phyloP scores from a whole-genome alignment of 2,329 filamentous ascomycete genomes.

The Claviceps sp. region DNA sequence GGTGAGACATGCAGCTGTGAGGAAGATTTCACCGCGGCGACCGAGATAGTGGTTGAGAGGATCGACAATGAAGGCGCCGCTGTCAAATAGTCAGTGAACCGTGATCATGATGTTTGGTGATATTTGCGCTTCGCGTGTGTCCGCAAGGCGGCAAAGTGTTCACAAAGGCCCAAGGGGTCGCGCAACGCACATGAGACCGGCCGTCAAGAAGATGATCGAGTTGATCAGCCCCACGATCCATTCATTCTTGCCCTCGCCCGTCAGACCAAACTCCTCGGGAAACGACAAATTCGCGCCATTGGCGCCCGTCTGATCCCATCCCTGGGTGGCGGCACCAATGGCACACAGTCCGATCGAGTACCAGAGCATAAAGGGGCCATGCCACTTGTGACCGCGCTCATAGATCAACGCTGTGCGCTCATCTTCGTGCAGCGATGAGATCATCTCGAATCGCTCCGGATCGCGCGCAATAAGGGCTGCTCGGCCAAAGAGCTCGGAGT shows the following conservation, averaged over 20 bases:
- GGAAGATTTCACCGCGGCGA: slow-evolving; percentile 51
- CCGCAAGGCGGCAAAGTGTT: neutral
- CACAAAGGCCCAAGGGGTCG: neutral
- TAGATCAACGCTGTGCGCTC: slow-evolving; percentile 20
- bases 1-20: slow-evolving; percentile 35
- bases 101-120: no score
- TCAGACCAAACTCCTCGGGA: slow-evolving; percentile 27
- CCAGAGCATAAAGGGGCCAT: slow-evolving; percentile 26
- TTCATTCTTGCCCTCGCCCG: slow-evolving; percentile 27
- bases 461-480: slow-evolving; percentile 17
- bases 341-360: slow-evolving; percentile 37
- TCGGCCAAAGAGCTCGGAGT: slow-evolving; percentile 24
- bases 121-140: neutral
- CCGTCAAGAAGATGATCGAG: slow-evolving; percentile 20
- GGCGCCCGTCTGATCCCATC: slow-evolving; percentile 49
- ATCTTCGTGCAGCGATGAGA: slow-evolving; percentile 11
- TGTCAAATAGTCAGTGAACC: neutral
- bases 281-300: slow-evolving; percentile 49
- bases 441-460: slow-evolving; percentile 10
- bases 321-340: slow-evolving; percentile 41
- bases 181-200: slow-evolving; percentile 42
- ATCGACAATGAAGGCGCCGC: slow-evolving; percentile 17
- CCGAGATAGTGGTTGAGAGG: slow-evolving; percentile 49
- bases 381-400: slow-evolving; percentile 44
- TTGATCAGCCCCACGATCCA: slow-evolving; percentile 20